These are phyloP conservation scores for Xylariaceae sp. DNA, from an alignment of 2,329 filamentous ascomycete species.

Conservation along the genomic window DNA sequence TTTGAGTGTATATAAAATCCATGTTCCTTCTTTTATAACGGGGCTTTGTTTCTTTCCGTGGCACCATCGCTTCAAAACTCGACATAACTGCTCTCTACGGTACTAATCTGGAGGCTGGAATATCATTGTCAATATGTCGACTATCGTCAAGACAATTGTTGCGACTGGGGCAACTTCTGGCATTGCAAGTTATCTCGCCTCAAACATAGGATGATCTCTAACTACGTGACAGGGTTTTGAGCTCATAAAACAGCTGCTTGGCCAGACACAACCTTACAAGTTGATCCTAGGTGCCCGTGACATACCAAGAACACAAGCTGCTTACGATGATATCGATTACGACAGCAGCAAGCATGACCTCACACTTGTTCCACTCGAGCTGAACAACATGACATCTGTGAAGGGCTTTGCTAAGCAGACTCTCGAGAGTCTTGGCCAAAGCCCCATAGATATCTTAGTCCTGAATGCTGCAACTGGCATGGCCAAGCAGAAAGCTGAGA, in stretches of 20 bases:
- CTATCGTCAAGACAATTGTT: constrained; percentile 43
- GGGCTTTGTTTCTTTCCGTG: too few species aligned
- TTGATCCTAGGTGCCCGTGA: constrained; percentile 50
- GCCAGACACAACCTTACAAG: constrained; percentile 41
- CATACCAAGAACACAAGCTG: constrained; percentile 36
- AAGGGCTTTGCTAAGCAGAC: constrained; percentile 43
- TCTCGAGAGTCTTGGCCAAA: constrained; percentile 38
- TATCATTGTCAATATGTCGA: constrained; percentile 28
- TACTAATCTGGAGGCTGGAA: too few species aligned
- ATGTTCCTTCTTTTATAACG: too few species aligned
- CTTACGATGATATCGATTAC: constrained; percentile 39
- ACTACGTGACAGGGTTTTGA: constrained; percentile 43
- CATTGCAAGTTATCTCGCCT: constrained; percentile 33
- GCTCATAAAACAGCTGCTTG: constrained; percentile 47
- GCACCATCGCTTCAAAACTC: too few species aligned
- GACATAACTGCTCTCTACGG: too few species aligned
- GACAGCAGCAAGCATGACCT: constrained; percentile 38
- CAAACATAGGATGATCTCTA: neutral
- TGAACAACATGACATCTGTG: constrained; percentile 42
- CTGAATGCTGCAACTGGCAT: constrained; percentile 46
- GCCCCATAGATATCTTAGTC: constrained; percentile 45
- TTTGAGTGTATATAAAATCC: too few species aligned
- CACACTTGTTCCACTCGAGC: constrained; percentile 45
- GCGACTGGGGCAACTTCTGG: constrained; percentile 48
- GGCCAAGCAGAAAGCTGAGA: constrained; percentile 31